Conservation (phyloP, 2,329 filamentous ascomycete genomes). For the Sodiomyces alkalinus region DNA sequence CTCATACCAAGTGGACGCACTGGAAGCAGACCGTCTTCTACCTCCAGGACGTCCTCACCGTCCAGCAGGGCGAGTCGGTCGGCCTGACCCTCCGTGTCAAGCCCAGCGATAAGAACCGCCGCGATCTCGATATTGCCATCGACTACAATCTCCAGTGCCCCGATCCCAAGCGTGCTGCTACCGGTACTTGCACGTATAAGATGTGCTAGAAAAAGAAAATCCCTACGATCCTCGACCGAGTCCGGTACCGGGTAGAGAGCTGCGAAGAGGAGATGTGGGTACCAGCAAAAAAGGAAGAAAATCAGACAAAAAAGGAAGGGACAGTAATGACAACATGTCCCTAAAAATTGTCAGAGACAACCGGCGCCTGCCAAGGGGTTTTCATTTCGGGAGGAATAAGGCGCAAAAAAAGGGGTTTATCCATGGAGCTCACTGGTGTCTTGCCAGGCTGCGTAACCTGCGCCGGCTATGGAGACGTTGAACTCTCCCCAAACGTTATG, state of each 20-base stretch:
- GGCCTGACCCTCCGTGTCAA: constrained; percentile 61
- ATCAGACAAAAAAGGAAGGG: too few relatives aligned
- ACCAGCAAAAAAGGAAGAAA: background rate
- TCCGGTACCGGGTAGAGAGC: too few relatives aligned
- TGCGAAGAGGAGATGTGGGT: background rate
- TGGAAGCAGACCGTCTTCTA: constrained; percentile 99
- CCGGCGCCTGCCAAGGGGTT: background rate
- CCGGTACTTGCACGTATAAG: constrained; percentile 67
- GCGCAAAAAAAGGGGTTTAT: too few relatives aligned
- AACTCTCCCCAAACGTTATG: constrained; percentile 1
- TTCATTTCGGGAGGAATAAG: too few relatives aligned
- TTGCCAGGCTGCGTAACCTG: constrained; percentile 10
- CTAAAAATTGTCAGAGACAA: too few relatives aligned
- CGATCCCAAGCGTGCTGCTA: constrained; percentile 52
- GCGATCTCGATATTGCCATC: constrained; percentile 85
- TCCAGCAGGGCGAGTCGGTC: constrained; percentile 73
- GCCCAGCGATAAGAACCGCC: constrained; percentile 86
- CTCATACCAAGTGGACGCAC: constrained; percentile 98
- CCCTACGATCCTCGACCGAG: too few relatives aligned
- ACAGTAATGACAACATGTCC: too few relatives aligned
- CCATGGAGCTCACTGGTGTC: too few relatives aligned
- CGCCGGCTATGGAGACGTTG: constrained; percentile 6
- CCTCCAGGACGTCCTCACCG: constrained; percentile 80
- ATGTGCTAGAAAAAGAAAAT: constrained; percentile 51
- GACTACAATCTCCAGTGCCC: constrained; percentile 66